Evolutionary conservation across 2,329 filamentous ascomycete species (phyloP), one percentile per base, ranked within the genome.

Genomic region (Fusarium nanum): DNA sequence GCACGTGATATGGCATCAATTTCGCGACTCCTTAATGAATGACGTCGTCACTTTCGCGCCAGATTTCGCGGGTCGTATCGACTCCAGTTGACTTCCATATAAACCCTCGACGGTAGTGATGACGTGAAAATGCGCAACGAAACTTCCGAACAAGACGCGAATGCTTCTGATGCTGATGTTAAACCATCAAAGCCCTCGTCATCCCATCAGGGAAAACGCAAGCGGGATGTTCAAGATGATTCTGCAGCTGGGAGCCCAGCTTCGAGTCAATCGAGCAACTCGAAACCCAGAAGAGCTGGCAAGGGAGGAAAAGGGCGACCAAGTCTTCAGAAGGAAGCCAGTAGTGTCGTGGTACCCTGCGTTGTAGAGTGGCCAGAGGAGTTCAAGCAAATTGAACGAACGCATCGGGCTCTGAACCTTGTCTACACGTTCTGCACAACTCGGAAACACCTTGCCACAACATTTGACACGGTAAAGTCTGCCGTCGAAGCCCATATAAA

Each of bases 341-440:
- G 68, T 40, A 72, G 34, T 27, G 46, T 56, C 7, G 61, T 74
- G 11, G 55, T 73, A 47, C 64, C 61, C 11, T 82, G 82, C 58
- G 64, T 76, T 25, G 80, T 83, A 28, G 81, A 83, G 50, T 98
- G 95, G 94, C 94, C 94, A 1, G 85, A 88, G 2, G 84, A 87
- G 47, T 93, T 98, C 78, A 91, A 88, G 60, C 83, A 85, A 44
- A 85, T 98, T 11, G 89, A 91, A 27, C 90, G 91, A 77, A 92
- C 91, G 0, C 92, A 98, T 78, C 88, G 90, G 65, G 95, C 96
- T 2, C 82, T 99, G 64, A 99, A 97, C 74, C 82, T 98, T 3
- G 93, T 98, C 1, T 97, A 93, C 75, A 98, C 96, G 0, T 98
- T 99, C 77, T 97, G 93, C 82, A 96, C 91, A 77, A 95, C 95